phyloP scores from a whole-genome alignment of 768 basidiomycete species.

The Rhodosporidiobolus odoratus region DNA sequence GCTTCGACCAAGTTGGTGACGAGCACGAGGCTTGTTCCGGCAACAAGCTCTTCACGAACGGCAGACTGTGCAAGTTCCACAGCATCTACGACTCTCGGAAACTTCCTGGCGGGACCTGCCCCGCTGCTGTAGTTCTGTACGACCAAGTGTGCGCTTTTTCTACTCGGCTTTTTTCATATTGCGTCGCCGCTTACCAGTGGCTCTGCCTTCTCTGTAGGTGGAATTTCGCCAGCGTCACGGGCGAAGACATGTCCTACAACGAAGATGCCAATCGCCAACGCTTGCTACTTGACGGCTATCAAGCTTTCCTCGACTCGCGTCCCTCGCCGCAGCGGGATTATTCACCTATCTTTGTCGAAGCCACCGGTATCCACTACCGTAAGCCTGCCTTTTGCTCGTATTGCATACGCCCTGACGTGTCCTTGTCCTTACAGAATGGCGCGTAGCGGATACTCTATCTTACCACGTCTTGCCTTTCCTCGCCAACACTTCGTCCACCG shows the following conservation, averaged over 20 bases:
- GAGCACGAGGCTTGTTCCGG: not conserved
- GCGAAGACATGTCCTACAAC: no score
- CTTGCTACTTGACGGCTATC: not conserved
- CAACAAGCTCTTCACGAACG: constrained; percentile 3
- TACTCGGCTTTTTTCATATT: not conserved
- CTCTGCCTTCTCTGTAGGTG: not conserved
- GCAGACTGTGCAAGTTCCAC: not conserved
- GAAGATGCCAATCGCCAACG: not conserved
- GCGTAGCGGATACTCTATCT: not conserved
- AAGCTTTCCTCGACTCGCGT: not conserved
- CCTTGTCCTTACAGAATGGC: not conserved
- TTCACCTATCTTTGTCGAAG: not conserved
- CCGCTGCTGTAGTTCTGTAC: not conserved
- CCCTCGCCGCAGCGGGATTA: not conserved
- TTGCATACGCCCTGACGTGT: not conserved
- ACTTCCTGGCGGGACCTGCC: not conserved
- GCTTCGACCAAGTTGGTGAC: not conserved
- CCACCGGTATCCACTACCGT: constrained; percentile 6
- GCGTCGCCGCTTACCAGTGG: not conserved
- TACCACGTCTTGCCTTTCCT: not conserved
- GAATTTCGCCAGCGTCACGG: not conserved
- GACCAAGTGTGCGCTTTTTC: constrained; percentile 1
- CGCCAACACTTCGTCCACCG: not conserved
- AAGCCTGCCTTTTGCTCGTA: not conserved
- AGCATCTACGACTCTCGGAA: not conserved